Base-by-base conservation (phyloP, 768 basidiomycete genomes). In the Tephrocybe rancida region DNA sequence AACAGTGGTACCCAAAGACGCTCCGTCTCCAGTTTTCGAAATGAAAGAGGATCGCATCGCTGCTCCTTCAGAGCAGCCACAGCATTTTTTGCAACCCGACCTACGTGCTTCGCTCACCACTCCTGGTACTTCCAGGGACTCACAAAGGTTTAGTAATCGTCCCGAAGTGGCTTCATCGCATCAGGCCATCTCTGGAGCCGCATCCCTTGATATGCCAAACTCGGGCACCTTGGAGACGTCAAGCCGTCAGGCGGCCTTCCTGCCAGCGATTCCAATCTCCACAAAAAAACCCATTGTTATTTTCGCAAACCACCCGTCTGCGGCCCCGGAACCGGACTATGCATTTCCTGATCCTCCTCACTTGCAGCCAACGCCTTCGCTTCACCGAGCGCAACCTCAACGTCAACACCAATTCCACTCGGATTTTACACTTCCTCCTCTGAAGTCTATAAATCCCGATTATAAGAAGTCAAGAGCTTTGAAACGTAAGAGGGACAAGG, bases 371-470 rank as follows among this genome's bases (percentile, higher is more conserved):
- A 32, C 37, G n/a, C 54, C 58, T 16, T 32, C 42, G 10, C 50
- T 50, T 32, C 34, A 63, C 5, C 52, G 52, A 9, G 48, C 63
- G 16, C 60, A 54, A 25, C 54, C 47, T 6, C 69, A 67, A 54
- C 70, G 68, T 30, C 70, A 68, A 44, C 67, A 68, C 38, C 73
- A 78, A 37, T 78, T 76, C 53, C 73, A 74, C 54, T 74, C 74
- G 24, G 59, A 70, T 1, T 88, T 86, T 57, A 70, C 76, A 11
- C 71, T 87, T 0, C 87, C 87, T 5, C 75, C 79, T 19, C 70
- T 83, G 38, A 82, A 76, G 54, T 66, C 71, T 8, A 69, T 88
- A 18, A 85, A 86, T 14, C 56, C 74, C 0, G 85, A 87, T 53
- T 83, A 73, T 55, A 72, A 69, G 57, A 72, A 78, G 64, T 60